A percentile compares a stretch with the other conserved stretches of the same genome.
These are phyloP conservation scores for Cystofilobasidium capitatum DNA, from an alignment of 768 basidiomycete genomes.

Conservation along the genomic window DNA sequence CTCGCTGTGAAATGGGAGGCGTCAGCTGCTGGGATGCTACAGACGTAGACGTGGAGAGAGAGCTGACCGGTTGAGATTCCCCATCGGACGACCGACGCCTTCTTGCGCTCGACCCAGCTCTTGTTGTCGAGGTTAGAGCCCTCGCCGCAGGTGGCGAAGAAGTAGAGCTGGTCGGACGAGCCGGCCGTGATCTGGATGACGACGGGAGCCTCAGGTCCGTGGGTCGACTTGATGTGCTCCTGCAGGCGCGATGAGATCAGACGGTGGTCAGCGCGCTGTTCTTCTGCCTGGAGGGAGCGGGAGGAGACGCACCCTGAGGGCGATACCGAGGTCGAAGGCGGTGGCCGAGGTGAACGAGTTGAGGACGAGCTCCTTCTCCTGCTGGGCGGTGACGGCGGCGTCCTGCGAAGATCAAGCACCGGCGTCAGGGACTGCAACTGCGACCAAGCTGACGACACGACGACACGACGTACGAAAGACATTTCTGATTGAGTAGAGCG, in stretches of 20 bases:
- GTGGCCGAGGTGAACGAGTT: slow-evolving; percentile 10
- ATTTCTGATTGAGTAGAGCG: no score
- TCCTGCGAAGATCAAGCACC: background rate
- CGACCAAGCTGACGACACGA: no score
- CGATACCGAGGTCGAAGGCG: slow-evolving; percentile 16
- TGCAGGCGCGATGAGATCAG: no score
- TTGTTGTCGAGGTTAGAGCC: slow-evolving; percentile 12
- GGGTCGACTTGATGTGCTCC: background rate
- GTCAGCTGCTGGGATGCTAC: background rate
- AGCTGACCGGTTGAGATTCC: background rate
- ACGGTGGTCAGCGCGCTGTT: no score
- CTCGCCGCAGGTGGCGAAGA: slow-evolving; percentile 13
- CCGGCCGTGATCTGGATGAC: slow-evolving; percentile 24
- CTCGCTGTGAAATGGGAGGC: no score
- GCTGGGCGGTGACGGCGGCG: background rate
- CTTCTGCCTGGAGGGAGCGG: no score
- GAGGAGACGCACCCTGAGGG: no score
- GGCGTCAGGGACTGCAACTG: background rate
- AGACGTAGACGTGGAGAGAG: background rate
- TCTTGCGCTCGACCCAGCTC: background rate
- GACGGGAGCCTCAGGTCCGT: background rate
- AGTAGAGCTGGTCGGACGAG: slow-evolving; percentile 13
- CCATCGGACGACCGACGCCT: background rate
- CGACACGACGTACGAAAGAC: no score
- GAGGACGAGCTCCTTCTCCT: slow-evolving; percentile 18